These are phyloP conservation scores for Nyssa sinensis DNA, from an alignment of 148 eudicot species.

Conservation along the genomic window DNA sequence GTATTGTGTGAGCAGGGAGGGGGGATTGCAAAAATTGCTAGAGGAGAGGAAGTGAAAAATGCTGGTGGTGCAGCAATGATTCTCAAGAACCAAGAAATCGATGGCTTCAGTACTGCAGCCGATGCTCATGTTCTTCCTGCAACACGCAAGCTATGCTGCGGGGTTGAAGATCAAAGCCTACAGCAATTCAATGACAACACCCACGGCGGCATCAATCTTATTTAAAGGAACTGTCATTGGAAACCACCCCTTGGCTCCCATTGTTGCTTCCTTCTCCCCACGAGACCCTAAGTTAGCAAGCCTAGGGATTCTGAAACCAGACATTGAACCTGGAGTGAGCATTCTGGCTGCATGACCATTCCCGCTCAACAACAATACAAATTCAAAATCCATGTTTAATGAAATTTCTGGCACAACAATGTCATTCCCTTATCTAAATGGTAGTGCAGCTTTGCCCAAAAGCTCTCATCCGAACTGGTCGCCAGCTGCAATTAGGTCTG, in stretches of 20 bases:
- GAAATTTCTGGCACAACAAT: slow-evolving; percentile 21
- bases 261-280: slow-evolving; percentile 24
- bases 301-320: slow-evolving; percentile 23
- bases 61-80: slow-evolving; percentile 39
- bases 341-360: slow-evolving; percentile 26
- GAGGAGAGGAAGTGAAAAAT: slow-evolving; percentile 28
- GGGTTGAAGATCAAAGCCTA: slow-evolving; percentile 26
- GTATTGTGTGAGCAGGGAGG: slow-evolving; percentile 27
- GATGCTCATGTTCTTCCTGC: slow-evolving; percentile 38
- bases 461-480: slow-evolving; percentile 30
- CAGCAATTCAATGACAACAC: slow-evolving; percentile 21
- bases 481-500: slow-evolving; percentile 28
- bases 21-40: slow-evolving; percentile 12
- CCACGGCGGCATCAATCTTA: slow-evolving; percentile 25
- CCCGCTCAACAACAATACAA: slow-evolving; percentile 12
- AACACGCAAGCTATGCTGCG: slow-evolving; percentile 17
- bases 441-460: slow-evolving; percentile 30
- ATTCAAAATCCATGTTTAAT: slow-evolving; percentile 12
- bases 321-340: slow-evolving; percentile 19
- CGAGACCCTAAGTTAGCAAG: slow-evolving; percentile 21
- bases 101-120: slow-evolving; percentile 25
- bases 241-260: slow-evolving; percentile 7
- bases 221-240: slow-evolving; percentile 35
- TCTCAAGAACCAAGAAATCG: slow-evolving; percentile 9
- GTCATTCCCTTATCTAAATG: slow-evolving; percentile 30